phyloP scores from a whole-genome alignment of 2,329 filamentous ascomycete species.

The Cercospora canescens region DNA sequence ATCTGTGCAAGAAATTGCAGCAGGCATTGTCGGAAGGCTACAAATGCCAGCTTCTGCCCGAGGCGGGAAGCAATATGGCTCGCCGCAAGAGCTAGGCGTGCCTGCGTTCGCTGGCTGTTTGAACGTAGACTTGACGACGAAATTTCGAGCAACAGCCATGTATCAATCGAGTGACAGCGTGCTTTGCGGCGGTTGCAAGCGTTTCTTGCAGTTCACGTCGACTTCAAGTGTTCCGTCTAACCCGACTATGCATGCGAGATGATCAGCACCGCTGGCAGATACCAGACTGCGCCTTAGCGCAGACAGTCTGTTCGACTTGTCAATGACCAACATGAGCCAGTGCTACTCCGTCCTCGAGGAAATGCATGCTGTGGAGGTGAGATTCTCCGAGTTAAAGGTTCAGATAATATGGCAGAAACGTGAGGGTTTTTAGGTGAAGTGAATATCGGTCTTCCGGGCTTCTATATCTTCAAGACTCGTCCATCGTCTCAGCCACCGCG shows the following conservation, averaged over 20 bases:
- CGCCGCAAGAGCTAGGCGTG: neutral
- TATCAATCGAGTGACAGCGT: neutral
- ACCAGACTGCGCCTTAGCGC: neutral
- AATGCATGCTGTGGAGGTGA: neutral
- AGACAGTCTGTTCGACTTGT: neutral
- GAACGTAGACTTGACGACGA: neutral
- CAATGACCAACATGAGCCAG: neutral
- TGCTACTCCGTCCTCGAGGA: neutral
- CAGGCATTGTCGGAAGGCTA: neutral
- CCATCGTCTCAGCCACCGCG: constrained; percentile 26
- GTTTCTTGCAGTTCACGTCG: neutral
- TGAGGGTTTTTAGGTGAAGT: neutral
- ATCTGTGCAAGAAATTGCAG: neutral
- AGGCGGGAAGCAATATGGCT: neutral
- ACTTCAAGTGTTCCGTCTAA: neutral
- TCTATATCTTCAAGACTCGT: constrained; percentile 22
- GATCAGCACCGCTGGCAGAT: neutral
- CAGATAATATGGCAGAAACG: too few relatives aligned
- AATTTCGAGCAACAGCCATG: neutral
- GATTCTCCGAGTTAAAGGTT: too few relatives aligned
- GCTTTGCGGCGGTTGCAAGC: neutral
- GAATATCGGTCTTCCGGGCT: neutral
- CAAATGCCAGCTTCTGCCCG: neutral
- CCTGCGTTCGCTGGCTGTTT: neutral
- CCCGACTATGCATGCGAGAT: neutral